Conservation (phyloP, 805 yeast species). For the Hanseniaspora occidentalis region DNA sequence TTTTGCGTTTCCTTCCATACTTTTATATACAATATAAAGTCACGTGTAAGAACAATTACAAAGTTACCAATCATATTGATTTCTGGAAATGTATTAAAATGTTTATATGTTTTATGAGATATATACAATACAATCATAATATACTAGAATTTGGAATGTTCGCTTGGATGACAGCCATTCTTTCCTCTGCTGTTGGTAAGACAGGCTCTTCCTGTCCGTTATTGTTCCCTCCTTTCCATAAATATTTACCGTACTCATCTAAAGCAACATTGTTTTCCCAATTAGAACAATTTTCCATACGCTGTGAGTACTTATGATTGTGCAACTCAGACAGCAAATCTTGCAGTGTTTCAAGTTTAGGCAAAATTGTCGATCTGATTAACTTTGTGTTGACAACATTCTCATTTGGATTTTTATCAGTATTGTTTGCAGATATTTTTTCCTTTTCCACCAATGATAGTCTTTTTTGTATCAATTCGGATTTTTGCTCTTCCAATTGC, state of each 20-base stretch:
- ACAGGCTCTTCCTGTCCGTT: constrained; percentile 17
- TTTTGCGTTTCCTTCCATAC: no score
- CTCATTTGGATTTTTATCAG: neutral
- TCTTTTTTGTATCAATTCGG: constrained; percentile 12
- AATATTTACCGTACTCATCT: constrained; percentile 14
- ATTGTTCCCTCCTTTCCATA: constrained; percentile 16
- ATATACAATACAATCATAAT: no score
- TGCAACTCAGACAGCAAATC: constrained; percentile 16
- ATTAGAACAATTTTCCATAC: constrained; percentile 13
- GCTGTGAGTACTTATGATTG: constrained; percentile 14
- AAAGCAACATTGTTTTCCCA: constrained; percentile 20
- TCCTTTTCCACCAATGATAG: constrained; percentile 6
- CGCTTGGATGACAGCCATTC: constrained; percentile 11
- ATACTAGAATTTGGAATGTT: no score
- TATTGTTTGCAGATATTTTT: neutral
- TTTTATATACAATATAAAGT: no score
- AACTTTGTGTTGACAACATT: no score
- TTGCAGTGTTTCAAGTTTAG: constrained; percentile 15
- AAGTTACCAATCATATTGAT: no score
- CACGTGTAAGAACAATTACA: no score
- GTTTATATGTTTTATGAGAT: no score
- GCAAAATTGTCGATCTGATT: constrained; percentile 10
- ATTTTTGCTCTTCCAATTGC: constrained; percentile 22
- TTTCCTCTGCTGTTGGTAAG: constrained; percentile 20
- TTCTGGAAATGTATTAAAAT: no score